phyloP scores from a whole-genome alignment of 2,329 filamentous ascomycete genomes.

The Ampelomyces quisqualis region DNA sequence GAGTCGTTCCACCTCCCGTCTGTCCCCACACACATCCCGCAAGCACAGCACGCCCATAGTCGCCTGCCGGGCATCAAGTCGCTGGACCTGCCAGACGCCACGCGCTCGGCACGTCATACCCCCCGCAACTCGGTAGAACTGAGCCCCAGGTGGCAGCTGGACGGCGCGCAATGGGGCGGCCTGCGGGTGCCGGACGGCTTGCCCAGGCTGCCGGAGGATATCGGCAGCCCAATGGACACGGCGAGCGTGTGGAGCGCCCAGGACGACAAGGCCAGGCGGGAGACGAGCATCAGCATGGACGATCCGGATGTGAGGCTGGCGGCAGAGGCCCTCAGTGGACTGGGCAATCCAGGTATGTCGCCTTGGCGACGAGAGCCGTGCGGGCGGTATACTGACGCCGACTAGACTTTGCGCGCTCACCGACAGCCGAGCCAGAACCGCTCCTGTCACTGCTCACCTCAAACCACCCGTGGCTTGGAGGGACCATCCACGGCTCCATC shows the following conservation, averaged over 20 bases:
- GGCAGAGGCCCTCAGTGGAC: conserved; percentile 52
- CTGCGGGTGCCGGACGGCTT: conserved; percentile 34
- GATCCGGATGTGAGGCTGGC: conserved; percentile 53
- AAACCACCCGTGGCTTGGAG: conserved; percentile 81
- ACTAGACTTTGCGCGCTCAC: conserved; percentile 39
- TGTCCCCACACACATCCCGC: conserved; percentile 43
- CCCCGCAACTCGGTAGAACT: conserved; percentile 38
- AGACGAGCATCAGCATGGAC: conserved; percentile 50
- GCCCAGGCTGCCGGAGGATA: conserved; percentile 28
- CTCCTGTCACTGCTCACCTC: conserved; percentile 83
- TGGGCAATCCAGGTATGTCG: conserved; percentile 52
- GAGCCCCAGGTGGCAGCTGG: conserved; percentile 32
- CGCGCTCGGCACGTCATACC: conserved; percentile 16
- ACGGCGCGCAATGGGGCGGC: conserved; percentile 28
- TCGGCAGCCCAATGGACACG: conserved; percentile 49
- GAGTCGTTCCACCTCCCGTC: conserved; percentile 46
- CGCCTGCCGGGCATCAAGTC: conserved; percentile 50
- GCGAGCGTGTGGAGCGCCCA: conserved; percentile 48
- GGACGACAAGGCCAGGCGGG: conserved; percentile 37
- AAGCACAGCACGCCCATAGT: conserved; percentile 16
- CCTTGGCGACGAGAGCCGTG: too few relatives aligned
- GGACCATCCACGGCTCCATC: conserved; percentile 79
- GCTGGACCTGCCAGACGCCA: conserved; percentile 43
- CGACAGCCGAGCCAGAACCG: conserved; percentile 66
- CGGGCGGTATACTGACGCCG: too few relatives aligned